Conservation (phyloP, 108 stramenopile genomes). For the Skeletonema tropicum region DNA sequence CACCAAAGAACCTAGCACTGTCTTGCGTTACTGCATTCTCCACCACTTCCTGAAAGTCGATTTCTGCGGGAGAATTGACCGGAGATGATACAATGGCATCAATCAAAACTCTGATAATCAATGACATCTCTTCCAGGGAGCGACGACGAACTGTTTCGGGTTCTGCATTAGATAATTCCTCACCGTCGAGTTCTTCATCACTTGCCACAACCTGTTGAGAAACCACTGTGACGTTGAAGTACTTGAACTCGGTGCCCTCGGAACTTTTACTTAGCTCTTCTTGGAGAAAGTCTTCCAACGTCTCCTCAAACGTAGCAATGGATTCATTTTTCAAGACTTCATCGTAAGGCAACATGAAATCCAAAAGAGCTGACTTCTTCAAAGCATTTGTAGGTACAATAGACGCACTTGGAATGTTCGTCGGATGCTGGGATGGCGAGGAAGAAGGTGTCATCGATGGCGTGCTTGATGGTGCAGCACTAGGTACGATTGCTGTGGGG, state of each 20-base stretch:
- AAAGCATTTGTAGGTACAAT: not conserved
- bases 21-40: slow-evolving; percentile 13
- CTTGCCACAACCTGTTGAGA: slow-evolving; percentile 6
- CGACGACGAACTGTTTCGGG: not conserved
- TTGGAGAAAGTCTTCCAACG: slow-evolving; percentile 26
- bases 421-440: not conserved
- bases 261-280: slow-evolving; percentile 3
- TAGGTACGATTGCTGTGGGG: not conserved
- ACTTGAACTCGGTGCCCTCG: not conserved
- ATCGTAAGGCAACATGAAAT: slow-evolving; percentile 17
- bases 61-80: slow-evolving; percentile 2
- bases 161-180: not conserved
- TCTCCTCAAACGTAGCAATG: slow-evolving; percentile 22
- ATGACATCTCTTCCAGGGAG: slow-evolving; percentile 9
- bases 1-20: slow-evolving; percentile 16
- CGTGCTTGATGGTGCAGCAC: not conserved
- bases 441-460: not conserved
- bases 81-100: slow-evolving; percentile 13
- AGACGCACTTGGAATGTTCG: not conserved
- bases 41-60: slow-evolving; percentile 21
- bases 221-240: slow-evolving; percentile 14
- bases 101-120: slow-evolving; percentile 8
- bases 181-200: not conserved
- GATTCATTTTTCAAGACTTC: not conserved
- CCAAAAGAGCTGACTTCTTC: slow-evolving; percentile 11